phyloP scores from a whole-genome alignment of 1,284 basidiomycete species.

The Rhodotorula sp. region DNA sequence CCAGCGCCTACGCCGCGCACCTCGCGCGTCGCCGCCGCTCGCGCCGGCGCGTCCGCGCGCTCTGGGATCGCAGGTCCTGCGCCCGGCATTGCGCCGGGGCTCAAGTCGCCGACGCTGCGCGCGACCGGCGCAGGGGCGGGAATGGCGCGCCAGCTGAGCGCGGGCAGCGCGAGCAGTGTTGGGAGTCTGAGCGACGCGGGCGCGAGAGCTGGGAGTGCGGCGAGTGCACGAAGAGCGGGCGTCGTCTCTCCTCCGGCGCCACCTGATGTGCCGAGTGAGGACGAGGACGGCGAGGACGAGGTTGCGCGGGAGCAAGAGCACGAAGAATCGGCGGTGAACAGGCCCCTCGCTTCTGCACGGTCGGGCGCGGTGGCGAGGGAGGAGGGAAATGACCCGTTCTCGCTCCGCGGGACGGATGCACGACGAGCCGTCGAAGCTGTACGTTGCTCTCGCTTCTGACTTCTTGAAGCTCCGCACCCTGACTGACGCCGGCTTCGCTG shows the following conservation, averaged over 20 bases:
- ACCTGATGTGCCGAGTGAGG: background rate
- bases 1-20: background rate
- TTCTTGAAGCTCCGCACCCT: too few relatives aligned
- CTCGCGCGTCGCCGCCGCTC: background rate
- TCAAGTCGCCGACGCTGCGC: background rate
- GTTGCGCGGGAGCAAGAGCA: background rate
- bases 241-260: too few relatives aligned
- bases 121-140: background rate
- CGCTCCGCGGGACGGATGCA: constrained; percentile 10
- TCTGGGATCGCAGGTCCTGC: background rate
- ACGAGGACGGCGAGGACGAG: background rate
- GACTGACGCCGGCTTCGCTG: background rate
- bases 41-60: background rate
- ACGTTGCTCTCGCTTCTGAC: background rate
- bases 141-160: background rate
- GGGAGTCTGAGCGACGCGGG: background rate
- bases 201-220: background rate
- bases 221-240: background rate
- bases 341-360: too few relatives aligned
- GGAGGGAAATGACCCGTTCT: constrained; percentile 29
- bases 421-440: constrained; percentile 18
- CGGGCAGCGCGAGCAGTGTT: background rate
- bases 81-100: background rate
- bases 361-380: too few relatives aligned
- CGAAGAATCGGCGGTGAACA: background rate